Percentiles rank a stretch among this genome's conserved stretches.
phyloP scores from a whole-genome alignment of 164 flowering plant genomes.

The Annona cherimola region DNA sequence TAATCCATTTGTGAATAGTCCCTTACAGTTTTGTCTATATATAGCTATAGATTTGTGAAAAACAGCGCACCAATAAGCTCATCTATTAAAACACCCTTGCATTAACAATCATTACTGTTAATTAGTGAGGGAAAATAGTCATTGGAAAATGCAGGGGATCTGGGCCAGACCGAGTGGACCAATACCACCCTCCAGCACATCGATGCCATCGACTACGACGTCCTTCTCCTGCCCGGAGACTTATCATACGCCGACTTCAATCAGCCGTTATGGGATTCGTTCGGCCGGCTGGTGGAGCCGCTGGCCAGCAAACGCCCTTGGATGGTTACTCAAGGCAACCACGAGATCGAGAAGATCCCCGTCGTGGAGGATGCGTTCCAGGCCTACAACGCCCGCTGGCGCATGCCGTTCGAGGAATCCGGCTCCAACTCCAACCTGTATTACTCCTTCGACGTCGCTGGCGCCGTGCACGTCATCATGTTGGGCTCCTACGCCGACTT shows the following conservation, averaged over 20 bases:
- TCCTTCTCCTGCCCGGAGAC: constrained; percentile 75
- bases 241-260: constrained; percentile 62
- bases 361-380: constrained; percentile 41
- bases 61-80: too few relatives aligned
- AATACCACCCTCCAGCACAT: constrained; percentile 65
- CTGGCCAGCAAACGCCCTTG: constrained; percentile 75
- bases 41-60: too few relatives aligned
- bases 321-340: constrained; percentile 95
- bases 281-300: constrained; percentile 75
- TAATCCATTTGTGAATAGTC: too few relatives aligned
- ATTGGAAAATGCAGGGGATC: constrained; percentile 44
- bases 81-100: too few relatives aligned
- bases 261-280: constrained; percentile 74
- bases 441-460: constrained; percentile 72
- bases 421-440: constrained; percentile 76
- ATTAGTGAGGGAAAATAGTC: too few relatives aligned
- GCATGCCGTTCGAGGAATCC: constrained; percentile 67
- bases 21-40: too few relatives aligned
- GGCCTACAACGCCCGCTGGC: constrained; percentile 78
- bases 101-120: too few relatives aligned
- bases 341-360: constrained; percentile 61
- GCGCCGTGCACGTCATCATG: constrained; percentile 63
- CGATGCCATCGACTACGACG: constrained; percentile 45
- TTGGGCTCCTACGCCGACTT: constrained; percentile 77
- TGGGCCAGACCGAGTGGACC: constrained; percentile 89